Evolutionary conservation across 2,329 filamentous ascomycete species (phyloP).

Genomic region (Epichloe sylvatica): DNA sequence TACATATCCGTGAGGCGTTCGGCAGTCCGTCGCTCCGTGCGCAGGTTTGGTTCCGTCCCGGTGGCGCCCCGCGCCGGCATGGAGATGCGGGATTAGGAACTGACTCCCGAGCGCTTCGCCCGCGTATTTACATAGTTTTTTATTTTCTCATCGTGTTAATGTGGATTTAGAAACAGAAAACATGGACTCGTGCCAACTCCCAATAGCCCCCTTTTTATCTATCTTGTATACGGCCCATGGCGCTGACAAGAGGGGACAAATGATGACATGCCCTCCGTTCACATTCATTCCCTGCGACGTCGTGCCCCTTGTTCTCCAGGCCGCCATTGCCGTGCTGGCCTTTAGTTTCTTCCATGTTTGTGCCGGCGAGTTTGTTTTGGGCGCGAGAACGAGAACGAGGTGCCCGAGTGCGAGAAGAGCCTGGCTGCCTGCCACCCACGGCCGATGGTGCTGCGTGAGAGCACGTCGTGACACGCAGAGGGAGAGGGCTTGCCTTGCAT

Average conservation of each 20-base stretch:
- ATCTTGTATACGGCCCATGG: neutral
- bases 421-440: neutral
- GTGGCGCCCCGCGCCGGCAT: no score
- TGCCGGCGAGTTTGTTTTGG: conserved; percentile 15
- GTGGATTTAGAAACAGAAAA: no score
- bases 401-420: neutral
- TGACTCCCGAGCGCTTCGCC: no score
- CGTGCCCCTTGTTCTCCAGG: conserved; percentile 46
- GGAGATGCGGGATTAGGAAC: no score
- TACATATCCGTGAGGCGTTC: no score
- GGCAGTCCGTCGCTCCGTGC: no score
- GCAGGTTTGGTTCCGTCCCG: no score
- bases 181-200: no score
- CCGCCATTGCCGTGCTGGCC: conserved; percentile 26
- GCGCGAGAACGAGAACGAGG: conserved; percentile 12
- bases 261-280: conserved; percentile 27
- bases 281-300: conserved; percentile 54
- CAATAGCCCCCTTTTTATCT: no score
- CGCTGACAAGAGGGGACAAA: neutral
- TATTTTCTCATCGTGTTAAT: no score
- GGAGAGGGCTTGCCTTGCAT: neutral
- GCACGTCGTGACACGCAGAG: neutral
- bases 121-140: no score
- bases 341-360: conserved; percentile 28
- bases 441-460: neutral